Evolutionary conservation across 768 basidiomycete species (phyloP).

Genomic region (Calocybe gangraenosa): DNA sequence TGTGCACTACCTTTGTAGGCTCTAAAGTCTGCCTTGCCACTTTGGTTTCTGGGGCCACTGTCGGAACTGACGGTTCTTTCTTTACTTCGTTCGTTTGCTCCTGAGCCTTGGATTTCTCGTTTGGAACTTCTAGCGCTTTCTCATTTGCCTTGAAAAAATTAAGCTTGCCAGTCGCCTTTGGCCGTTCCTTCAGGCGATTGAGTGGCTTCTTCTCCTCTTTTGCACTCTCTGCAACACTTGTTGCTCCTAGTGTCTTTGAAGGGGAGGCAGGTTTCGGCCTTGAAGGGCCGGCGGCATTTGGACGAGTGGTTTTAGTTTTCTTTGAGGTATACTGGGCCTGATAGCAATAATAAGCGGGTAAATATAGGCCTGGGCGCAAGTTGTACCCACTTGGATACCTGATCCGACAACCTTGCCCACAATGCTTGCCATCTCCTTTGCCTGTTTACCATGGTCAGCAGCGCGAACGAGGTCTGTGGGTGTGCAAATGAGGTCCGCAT

Average conservation of each 20-base stretch:
- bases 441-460: constrained; percentile 37
- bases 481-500: constrained; percentile 39
- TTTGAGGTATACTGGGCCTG: constrained; percentile 9
- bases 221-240: constrained; percentile 14
- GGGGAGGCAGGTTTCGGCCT: constrained; percentile 19
- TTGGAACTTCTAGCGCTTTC: neutral
- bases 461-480: constrained; percentile 34
- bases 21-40: constrained; percentile 17
- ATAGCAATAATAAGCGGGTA: neutral
- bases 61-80: constrained; percentile 6
- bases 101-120: constrained; percentile 12
- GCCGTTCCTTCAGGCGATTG: constrained; percentile 14
- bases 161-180: constrained; percentile 16
- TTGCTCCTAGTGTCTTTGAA: constrained; percentile 7
- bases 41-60: constrained; percentile 5
- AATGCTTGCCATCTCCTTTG: constrained; percentile 30
- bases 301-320: constrained; percentile 18
- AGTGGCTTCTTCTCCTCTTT: too few species aligned
- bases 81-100: constrained; percentile 18
- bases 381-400: constrained; percentile 41
- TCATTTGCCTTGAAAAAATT: constrained; percentile 21
- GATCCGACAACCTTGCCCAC: constrained; percentile 46
- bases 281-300: constrained; percentile 42
- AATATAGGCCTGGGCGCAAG: neutral
- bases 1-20: constrained; percentile 14